These are phyloP conservation scores for Chaetomiaceae sp. DNA, from an alignment of 2,329 filamentous ascomycete species.

Conservation along the genomic window DNA sequence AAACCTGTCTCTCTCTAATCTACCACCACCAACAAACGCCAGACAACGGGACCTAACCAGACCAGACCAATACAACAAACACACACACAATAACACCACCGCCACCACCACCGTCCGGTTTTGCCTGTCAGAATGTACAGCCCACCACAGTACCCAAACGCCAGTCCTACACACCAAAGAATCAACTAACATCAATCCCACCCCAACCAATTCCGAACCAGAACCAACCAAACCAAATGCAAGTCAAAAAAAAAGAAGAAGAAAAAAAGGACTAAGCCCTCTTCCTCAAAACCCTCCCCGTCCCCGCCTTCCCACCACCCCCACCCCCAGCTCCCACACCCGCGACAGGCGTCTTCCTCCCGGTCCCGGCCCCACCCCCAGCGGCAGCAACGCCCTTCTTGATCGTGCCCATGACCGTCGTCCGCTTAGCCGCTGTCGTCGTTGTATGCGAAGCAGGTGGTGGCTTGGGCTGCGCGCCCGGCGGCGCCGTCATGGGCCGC, in stretches of 20 bases:
- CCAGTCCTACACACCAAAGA: no score
- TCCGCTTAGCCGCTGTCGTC: slow-evolving; percentile 43
- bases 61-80: no score
- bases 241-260: not conserved
- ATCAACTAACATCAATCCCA: no score
- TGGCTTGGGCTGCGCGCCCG: slow-evolving; percentile 32
- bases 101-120: no score
- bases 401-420: slow-evolving; percentile 50
- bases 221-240: not conserved
- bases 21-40: no score
- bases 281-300: slow-evolving; percentile 51
- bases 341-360: slow-evolving; percentile 45
- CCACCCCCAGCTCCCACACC: slow-evolving; percentile 26
- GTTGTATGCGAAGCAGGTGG: no score
- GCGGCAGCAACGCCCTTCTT: slow-evolving; percentile 43
- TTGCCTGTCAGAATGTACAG: no score
- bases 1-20: no score
- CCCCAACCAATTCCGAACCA: not conserved
- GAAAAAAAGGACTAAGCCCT: slow-evolving; percentile 31
- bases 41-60: no score
- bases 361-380: slow-evolving; percentile 38
- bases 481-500: slow-evolving; percentile 33
- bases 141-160: no score
- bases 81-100: no score
- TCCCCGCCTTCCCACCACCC: slow-evolving; percentile 12